Base-by-base conservation (phyloP, 192 early-diverging fungal species). In the Coemansia reversa region DNA sequence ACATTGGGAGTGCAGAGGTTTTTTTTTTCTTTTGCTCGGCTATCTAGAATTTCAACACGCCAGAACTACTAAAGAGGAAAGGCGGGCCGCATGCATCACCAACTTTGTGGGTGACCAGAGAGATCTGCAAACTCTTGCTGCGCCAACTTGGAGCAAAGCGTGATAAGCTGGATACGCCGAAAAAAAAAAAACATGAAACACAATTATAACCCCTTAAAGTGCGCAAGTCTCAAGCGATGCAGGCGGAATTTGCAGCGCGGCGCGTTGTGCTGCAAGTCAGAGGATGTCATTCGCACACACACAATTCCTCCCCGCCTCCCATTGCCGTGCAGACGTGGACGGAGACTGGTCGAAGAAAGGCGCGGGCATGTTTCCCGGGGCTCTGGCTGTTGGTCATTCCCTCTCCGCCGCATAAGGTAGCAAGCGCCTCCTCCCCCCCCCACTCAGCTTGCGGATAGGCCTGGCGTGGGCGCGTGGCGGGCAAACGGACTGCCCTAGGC, bases 101-200 rank as follows among this genome's bases (percentile, higher is more conserved):
- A 35, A 35, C 33, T 11, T 35, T 35, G 33, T 11, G 33, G 33
- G 33, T 35, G 6, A 11, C 11, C 33, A 14, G 14, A 45, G 39
- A 14, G 39, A 45, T 58, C 27, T 30, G 16, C 39, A 45, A 24
- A 39, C 20, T 16, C 20, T 52, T 58, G 57, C 5, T 47, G 25
- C 5, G 52, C 52, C 52, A 54, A 11, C 52, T 27, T 25, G 25
- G 24, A 23, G 12, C 11, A 22, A 11, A 23, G 51, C 6, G 51
- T 53, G 51, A 28, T 53, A 35, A 35, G 33, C 16, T 29, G 27
- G 27, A 27, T 27, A 27, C 27, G 27, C 27, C 27, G 27, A 9
- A 39, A 47, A 24, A 19, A 9, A 39, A 47, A 24, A 19, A 61
- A 61, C 59, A 24, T 61, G 59, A 61, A 61, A 61, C 59, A 51